Evolutionary conservation across 2,329 filamentous ascomycete species (phyloP).

Genomic region (Lachnellula subtilissima): DNA sequence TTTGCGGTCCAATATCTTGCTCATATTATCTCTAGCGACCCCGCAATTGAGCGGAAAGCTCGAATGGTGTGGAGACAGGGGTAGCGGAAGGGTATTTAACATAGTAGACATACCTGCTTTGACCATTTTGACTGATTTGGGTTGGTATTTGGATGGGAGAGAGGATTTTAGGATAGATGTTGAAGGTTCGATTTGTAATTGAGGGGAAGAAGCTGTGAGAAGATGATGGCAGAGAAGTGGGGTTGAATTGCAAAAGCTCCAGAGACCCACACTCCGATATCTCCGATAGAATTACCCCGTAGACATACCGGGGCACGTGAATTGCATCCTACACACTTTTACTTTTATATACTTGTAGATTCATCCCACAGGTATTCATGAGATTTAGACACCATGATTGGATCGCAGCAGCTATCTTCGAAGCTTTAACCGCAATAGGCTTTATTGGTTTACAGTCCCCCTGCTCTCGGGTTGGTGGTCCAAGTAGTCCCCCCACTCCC

Average conservation of each 20-base stretch:
- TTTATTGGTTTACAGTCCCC: too few species aligned
- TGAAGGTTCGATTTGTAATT: neutral
- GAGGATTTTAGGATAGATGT: neutral
- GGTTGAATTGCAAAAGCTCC: neutral
- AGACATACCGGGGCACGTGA: too few species aligned
- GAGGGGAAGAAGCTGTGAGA: neutral
- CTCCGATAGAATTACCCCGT: too few species aligned
- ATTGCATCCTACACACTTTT: too few species aligned
- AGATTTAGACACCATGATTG: too few species aligned
- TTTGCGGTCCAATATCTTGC: conserved; percentile 44
- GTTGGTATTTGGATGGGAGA: neutral
- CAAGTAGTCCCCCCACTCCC: too few species aligned
- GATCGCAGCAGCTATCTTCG: too few species aligned
- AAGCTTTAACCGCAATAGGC: too few species aligned
- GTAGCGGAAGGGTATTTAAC: conserved; percentile 2
- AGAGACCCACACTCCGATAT: neutral
- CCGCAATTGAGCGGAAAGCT: conserved; percentile 23
- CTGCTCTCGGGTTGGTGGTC: too few species aligned
- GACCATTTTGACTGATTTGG: conserved; percentile 77
- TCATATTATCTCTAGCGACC: conserved; percentile 51
- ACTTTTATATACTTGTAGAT: too few species aligned
- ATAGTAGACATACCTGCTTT: conserved; percentile 74
- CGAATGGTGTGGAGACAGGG: conserved; percentile 2
- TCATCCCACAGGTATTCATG: too few species aligned
- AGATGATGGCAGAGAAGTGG: neutral